Evolutionary conservation across 345 rosid genomes (phyloP), one percentile per base, ranked within the genome.

Genomic region (Anastatica hierochuntica): DNA sequence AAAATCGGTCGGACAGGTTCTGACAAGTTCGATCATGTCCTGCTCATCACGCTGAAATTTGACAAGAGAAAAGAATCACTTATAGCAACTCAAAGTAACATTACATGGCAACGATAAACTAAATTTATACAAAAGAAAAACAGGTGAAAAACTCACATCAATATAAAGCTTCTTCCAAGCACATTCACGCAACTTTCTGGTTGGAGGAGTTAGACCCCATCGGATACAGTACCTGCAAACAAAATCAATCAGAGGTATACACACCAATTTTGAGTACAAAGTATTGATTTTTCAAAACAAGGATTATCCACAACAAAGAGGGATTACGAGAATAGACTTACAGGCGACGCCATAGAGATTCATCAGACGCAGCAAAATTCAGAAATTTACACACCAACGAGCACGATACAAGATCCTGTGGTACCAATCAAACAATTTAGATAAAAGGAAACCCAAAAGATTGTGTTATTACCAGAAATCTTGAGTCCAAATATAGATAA

Each of bases 101-200:
- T n/a, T n/a, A n/a, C n/a, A 27, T 33, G 42, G 15, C 36, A 66
- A 43, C 23, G 5, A 24, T 4, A 24, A 40, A 35, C 45, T 41
- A 40, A 37, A 15, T 40, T 29, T 10, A n/a, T 4, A 31, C 13
- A 19, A 29, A 49, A 57, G 11, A n/a, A 66, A 46, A 35, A n/a
- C n/a, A n/a, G n/a, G n/a, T 27, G 43, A 38, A 40, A 41, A 35
- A 52, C 44, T 37, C 61, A 90, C 98, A 84, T 86, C 94, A 43
- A 84, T 80, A 30, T 90, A 90, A 16, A 86, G 89, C 73, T 84
- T 84, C 80, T 90, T 90, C 98, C 98, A 90, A 33, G 94, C 82
- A 58, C 67, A 74, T 52, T 86, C 86, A 1, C 88, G 74, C 35
- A 82, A 70, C 69, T 70, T 79, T 41, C 77, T 75, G 16, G 74